Conservation (phyloP, 176 grass and related monocot genomes). For the Lolium perenne region DNA sequence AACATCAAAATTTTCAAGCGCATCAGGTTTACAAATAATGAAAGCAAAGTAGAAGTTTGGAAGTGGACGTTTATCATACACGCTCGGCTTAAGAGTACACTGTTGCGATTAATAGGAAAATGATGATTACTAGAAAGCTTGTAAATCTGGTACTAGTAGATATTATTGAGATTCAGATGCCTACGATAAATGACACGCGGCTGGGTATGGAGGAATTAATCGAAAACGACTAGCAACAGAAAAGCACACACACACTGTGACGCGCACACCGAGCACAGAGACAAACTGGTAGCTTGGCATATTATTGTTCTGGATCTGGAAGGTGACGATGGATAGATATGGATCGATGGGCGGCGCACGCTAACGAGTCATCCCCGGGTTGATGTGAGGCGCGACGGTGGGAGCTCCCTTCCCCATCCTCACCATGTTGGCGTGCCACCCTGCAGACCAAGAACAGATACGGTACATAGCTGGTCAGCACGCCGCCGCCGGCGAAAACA, state of each 20-base stretch:
- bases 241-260: not conserved
- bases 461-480: not conserved
- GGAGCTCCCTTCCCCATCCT: constrained; percentile 52
- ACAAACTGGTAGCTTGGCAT: not conserved
- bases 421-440: constrained; percentile 74
- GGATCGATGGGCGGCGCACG: not conserved
- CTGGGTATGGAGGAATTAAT: too few species aligned
- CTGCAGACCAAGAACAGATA: constrained; percentile 25
- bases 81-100: too few species aligned
- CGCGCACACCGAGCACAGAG: not conserved
- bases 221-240: not conserved
- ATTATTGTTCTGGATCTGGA: not conserved
- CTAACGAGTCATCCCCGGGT: constrained; percentile 53
- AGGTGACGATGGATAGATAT: not conserved
- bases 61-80: too few species aligned
- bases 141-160: too few species aligned
- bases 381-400: constrained; percentile 35
- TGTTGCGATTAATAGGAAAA: too few species aligned
- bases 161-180: too few species aligned
- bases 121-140: too few species aligned
- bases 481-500: too few species aligned
- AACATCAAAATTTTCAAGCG: too few species aligned
- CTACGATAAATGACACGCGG: too few species aligned
- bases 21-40: too few species aligned
- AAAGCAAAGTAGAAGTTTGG: too few species aligned